phyloP scores from a whole-genome alignment of 495 filamentous ascomycete species.

The Daldinia grandis region DNA sequence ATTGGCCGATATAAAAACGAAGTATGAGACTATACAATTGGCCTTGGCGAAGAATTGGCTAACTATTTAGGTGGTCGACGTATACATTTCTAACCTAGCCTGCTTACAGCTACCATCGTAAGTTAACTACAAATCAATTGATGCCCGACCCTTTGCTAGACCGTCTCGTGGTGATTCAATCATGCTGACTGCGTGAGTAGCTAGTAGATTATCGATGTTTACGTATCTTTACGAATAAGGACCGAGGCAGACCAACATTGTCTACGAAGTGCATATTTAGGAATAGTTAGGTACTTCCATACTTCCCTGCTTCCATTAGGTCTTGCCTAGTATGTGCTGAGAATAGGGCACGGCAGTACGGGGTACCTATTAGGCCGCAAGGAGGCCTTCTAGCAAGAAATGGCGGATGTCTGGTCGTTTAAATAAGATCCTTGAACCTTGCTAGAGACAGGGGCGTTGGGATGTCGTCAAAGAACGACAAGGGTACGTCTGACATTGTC shows the following conservation, averaged over 20 bases:
- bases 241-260: conserved; percentile 4
- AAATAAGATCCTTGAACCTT: conserved; percentile 48
- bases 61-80: background rate
- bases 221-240: conserved; percentile 14
- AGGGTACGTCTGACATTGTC: conserved; percentile 41
- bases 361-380: conserved; percentile 36
- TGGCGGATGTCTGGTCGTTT: conserved; percentile 39
- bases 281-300: conserved; percentile 10
- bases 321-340: background rate
- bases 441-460: conserved; percentile 38
- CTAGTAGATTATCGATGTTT: conserved; percentile 8
- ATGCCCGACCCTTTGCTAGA: conserved; percentile 20
- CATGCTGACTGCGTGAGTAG: conserved; percentile 17
- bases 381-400: conserved; percentile 33
- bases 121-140: conserved; percentile 17
- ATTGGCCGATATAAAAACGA: conserved; percentile 31
- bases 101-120: background rate
- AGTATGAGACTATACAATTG: conserved; percentile 24
- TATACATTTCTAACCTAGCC: background rate
- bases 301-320: conserved; percentile 15
- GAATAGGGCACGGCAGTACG: conserved; percentile 18
- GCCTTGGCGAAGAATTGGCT: conserved; percentile 6
- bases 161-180: background rate
- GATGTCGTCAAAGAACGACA: conserved; percentile 46
- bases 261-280: background rate